These are phyloP conservation scores for Adansonia grandidieri DNA, from an alignment of 441 rosid species.

Conservation along the genomic window DNA sequence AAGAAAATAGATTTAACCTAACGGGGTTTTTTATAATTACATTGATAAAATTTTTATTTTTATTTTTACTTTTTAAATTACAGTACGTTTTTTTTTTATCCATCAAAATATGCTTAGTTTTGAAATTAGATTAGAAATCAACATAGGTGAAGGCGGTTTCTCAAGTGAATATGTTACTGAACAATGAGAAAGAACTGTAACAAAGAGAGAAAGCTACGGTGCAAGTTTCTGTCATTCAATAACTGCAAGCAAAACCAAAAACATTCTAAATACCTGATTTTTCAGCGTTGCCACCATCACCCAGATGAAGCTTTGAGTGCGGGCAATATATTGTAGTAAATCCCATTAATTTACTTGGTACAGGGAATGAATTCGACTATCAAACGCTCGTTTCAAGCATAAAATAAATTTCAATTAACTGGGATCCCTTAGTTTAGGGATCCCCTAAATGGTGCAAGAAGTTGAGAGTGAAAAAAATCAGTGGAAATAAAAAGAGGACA, in stretches of 20 bases:
- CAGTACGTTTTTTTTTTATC: too few relatives aligned
- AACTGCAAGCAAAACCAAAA: neutral
- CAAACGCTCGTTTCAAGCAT: conserved; percentile 32
- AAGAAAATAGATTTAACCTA: too few relatives aligned
- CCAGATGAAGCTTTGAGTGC: conserved; percentile 28
- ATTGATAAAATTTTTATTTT: too few relatives aligned
- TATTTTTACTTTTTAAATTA: too few relatives aligned
- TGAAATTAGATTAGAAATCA: too few relatives aligned
- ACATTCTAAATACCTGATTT: conserved; percentile 14
- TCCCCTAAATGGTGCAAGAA: conserved; percentile 16
- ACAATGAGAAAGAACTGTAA: neutral
- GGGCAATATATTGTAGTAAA: conserved; percentile 32
- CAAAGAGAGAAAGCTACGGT: neutral
- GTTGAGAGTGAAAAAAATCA: conserved; percentile 14
- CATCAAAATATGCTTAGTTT: too few relatives aligned
- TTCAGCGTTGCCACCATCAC: conserved; percentile 43
- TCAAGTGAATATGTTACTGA: neutral
- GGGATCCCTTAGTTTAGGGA: conserved; percentile 33
- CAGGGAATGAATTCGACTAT: conserved; percentile 32
- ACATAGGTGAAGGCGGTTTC: too few relatives aligned
- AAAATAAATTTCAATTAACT: conserved; percentile 14
- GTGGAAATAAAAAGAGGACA: neutral
- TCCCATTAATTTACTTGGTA: conserved; percentile 31
- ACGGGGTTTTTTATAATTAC: too few relatives aligned
- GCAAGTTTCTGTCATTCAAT: neutral